Base-by-base conservation (phyloP, 202 grass and related monocot species). In the Panicum hallii region DNA sequence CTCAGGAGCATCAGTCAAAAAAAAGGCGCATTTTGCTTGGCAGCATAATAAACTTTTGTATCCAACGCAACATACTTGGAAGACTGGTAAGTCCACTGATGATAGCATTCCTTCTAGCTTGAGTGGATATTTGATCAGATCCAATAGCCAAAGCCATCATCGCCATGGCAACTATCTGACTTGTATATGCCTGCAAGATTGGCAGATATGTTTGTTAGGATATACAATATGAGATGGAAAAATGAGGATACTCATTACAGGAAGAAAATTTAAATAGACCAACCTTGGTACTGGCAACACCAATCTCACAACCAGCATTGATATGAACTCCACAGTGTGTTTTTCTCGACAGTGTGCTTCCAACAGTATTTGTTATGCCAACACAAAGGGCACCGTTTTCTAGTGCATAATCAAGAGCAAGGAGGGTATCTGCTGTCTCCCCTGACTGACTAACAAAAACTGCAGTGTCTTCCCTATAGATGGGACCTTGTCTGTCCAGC, bases 381-480 rank as follows among this genome's bases (percentile, higher is more conserved):
- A 98, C 91, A 87, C 95, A 95, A 63, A 98, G 83, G 34, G 93
- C 93, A 50, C 89, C 93, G 40, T 91, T 93, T 87, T 74, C 81
- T 82, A 95, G 76, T 43, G 91, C 93, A 90, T 98, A 98, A 50
- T 98, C 93, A 63, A 98, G 93, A 71, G 95, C 93, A 9, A 95
- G 83, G 62, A 98, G 95, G 71, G 95, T 98, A 81, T 98, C 95
- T 60, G 96, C 96, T 57, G 96, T 98, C 82, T 99, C 96, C 47
- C 96, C 96, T 69, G 96, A 99, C 70, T 99, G 96, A 71, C 96
- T 99, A 44, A 98, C 93, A 87, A 98, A 98, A 83, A 98, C 83
- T 52, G 86, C 91, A 75, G 93, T 95, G 79, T 92, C 93, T 79
- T 95, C 95, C 85, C 93, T 90, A 42, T 89, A 98, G 60, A 98